phyloP scores from a whole-genome alignment of 2,329 filamentous ascomycete genomes.

The Xylaria sp. region DNA sequence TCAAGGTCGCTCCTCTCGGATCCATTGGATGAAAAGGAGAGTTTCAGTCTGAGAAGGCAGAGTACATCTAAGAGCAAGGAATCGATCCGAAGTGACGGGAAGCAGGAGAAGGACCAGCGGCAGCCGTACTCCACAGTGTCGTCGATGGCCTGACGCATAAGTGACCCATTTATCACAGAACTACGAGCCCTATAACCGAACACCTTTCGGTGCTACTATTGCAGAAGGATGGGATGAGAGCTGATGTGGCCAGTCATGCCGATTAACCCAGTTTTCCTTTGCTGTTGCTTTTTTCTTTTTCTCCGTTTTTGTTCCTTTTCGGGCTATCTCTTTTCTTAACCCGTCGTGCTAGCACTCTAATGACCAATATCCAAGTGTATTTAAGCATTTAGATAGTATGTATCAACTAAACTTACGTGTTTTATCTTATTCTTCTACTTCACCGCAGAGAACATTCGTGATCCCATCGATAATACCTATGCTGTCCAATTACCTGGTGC shows the following conservation, averaged over 20 bases:
- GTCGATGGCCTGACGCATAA: not conserved
- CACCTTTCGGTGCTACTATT: not conserved
- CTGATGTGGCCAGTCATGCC: not conserved
- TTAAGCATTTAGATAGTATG: not conserved
- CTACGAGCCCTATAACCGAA: not conserved
- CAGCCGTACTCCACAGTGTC: not conserved
- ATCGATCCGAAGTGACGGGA: not conserved
- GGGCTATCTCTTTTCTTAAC: not conserved
- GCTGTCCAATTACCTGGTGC: not conserved
- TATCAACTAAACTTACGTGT: not conserved
- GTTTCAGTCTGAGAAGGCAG: not conserved
- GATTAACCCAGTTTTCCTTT: too few species aligned
- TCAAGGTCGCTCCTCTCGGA: not conserved
- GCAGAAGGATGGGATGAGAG: not conserved
- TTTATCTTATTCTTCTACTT: not conserved
- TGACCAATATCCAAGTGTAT: not conserved
- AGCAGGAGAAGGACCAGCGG: not conserved
- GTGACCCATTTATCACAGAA: not conserved
- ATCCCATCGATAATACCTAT: not conserved
- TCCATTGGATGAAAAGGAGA: not conserved
- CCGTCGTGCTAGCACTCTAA: not conserved
- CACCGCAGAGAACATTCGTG: not conserved
- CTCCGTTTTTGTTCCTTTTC: not conserved
- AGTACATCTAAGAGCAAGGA: constrained; percentile 5
- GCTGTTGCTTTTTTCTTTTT: not conserved